Conservation (phyloP, 768 basidiomycete species). For the Cubamyces sp. region DNA sequence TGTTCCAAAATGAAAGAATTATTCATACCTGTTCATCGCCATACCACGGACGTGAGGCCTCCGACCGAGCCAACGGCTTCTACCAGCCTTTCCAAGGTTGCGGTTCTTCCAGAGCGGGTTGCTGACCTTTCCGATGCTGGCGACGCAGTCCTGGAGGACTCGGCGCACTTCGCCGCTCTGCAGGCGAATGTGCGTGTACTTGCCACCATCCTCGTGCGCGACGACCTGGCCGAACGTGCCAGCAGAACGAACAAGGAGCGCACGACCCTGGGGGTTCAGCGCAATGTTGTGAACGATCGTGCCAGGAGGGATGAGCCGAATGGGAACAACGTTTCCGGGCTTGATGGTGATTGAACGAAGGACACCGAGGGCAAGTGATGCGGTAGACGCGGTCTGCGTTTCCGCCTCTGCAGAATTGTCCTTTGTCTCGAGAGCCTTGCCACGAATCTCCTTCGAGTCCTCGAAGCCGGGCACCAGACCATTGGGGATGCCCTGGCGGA, state of each 20-base stretch:
- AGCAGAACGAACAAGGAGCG: slow-evolving; percentile 85
- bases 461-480: slow-evolving; percentile 61
- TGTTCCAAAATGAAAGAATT: slow-evolving; percentile 14
- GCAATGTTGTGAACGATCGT: slow-evolving; percentile 89
- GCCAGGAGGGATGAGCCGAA: slow-evolving; percentile 89
- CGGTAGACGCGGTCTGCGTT: slow-evolving; percentile 44
- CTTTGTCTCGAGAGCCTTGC: slow-evolving; percentile 28
- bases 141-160: slow-evolving; percentile 78
- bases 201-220: slow-evolving; percentile 68
- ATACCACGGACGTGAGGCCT: slow-evolving; percentile 90
- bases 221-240: slow-evolving; percentile 86
- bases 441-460: slow-evolving; percentile 33
- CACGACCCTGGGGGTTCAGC: slow-evolving; percentile 74
- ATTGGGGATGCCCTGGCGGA: slow-evolving; percentile 78
- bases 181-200: slow-evolving; percentile 82
- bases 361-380: slow-evolving; percentile 79
- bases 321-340: slow-evolving; percentile 90
- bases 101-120: slow-evolving; percentile 89
- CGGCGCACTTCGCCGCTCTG: slow-evolving; percentile 93
- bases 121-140: slow-evolving; percentile 90
- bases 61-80: slow-evolving; percentile 84
- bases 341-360: slow-evolving; percentile 84
- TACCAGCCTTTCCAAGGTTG: slow-evolving; percentile 89
- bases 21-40: slow-evolving; percentile 89
- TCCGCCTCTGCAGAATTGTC: slow-evolving; percentile 27